Percentiles rank a stretch among this genome's conserved stretches.
Conservation (phyloP, 2,329 filamentous ascomycete genomes). For the Cladorrhinum sp. region DNA sequence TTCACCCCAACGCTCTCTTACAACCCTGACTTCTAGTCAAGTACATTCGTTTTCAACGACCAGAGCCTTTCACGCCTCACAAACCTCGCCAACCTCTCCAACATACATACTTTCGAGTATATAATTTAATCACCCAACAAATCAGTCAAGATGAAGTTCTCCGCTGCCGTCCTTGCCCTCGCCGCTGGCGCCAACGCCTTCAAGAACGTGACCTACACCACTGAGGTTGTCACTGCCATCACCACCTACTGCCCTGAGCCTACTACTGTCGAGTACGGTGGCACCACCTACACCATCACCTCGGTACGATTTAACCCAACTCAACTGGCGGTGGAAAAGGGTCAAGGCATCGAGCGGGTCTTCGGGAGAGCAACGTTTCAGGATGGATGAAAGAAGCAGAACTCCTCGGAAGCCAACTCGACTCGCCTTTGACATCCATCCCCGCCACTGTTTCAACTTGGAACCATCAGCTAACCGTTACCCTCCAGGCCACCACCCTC, state of each 20-base stretch:
- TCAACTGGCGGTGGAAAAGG: background rate
- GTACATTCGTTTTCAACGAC: slow-evolving; percentile 51
- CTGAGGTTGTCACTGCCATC: slow-evolving; percentile 63
- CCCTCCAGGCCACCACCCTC: slow-evolving; percentile 57
- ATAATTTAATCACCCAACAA: slow-evolving; percentile 44
- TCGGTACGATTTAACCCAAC: slow-evolving; percentile 42
- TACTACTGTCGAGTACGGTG: slow-evolving; percentile 61
- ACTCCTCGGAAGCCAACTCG: background rate
- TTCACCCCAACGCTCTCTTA: slow-evolving; percentile 48
- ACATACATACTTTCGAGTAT: slow-evolving; percentile 27
- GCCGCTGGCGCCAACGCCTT: slow-evolving; percentile 44
- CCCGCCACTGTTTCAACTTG: background rate
- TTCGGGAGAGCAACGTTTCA: background rate
- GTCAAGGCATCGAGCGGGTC: background rate
- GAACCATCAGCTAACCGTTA: slow-evolving; percentile 17
- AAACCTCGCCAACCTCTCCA: slow-evolving; percentile 33
- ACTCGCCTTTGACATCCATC: background rate
- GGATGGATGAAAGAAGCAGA: background rate
- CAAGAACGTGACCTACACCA: slow-evolving; percentile 56
- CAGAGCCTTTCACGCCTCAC: slow-evolving; percentile 24
- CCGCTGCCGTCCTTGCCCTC: slow-evolving; percentile 52
- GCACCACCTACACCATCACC: slow-evolving; percentile 67
- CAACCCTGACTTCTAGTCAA: slow-evolving; percentile 56
- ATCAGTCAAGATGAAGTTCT: slow-evolving; percentile 65
- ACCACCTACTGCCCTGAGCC: slow-evolving; percentile 71